phyloP scores from a whole-genome alignment of 2,329 filamentous ascomycete species.

The Neonectria hederae region DNA sequence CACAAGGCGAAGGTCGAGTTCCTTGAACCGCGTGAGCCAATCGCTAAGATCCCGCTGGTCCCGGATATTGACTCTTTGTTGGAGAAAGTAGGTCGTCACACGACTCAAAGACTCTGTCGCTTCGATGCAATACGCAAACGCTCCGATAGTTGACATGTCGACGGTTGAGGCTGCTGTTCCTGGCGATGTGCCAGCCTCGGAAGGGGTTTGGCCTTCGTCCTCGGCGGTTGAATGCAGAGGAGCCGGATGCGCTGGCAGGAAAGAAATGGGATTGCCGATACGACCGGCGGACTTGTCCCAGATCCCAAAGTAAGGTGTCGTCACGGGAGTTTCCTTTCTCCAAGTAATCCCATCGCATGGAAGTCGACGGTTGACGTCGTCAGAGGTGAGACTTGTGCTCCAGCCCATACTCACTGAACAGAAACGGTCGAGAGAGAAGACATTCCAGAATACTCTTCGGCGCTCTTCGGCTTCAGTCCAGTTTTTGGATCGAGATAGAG shows the following conservation, averaged over 20 bases:
- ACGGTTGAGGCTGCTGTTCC: conserved; percentile 22
- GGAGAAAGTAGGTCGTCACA: conserved; percentile 54
- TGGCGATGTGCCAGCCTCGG: conserved; percentile 25
- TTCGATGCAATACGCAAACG: conserved; percentile 55
- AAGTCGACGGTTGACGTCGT: conserved; percentile 49
- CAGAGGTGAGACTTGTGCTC: conserved; percentile 49
- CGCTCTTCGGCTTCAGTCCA: conserved; percentile 46
- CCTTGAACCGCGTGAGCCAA: conserved; percentile 56
- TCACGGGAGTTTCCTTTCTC: conserved; percentile 48
- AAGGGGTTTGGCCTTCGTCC: conserved; percentile 18
- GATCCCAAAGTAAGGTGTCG: conserved; percentile 53
- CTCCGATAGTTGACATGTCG: conserved; percentile 51
- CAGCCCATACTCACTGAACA: conserved; percentile 46
- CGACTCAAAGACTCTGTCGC: conserved; percentile 55
- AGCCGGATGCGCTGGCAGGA: conserved; percentile 38
- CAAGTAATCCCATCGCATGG: conserved; percentile 52
- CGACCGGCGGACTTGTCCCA: conserved; percentile 49
- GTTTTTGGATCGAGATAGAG: conserved; percentile 41
- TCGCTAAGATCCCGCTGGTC: conserved; percentile 48
- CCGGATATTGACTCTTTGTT: conserved; percentile 50
- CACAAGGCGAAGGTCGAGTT: conserved; percentile 54
- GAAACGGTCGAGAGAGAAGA: conserved; percentile 51
- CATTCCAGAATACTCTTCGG: conserved; percentile 50
- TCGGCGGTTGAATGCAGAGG: conserved; percentile 6
- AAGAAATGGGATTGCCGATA: conserved; percentile 47